Evolutionary conservation across 208 protist species (phyloP).

Genomic region (Crithidia bombi): DNA sequence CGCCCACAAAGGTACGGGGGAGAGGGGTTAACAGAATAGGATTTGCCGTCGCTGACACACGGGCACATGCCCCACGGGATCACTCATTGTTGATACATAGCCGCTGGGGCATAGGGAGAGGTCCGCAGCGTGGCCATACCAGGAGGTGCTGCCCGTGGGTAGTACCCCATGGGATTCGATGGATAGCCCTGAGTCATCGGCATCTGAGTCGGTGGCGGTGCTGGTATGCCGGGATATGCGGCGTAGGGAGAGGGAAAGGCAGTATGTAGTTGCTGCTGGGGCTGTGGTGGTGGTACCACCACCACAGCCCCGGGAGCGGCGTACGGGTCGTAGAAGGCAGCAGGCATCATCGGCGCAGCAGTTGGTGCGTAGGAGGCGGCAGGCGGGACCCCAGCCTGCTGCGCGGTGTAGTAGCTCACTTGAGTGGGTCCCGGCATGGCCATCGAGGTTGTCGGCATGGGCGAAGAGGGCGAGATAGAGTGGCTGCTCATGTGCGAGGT

Average conservation of each 20-base stretch:
- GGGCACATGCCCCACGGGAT: no score
- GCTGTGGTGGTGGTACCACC: neutral
- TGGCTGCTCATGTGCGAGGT: neutral
- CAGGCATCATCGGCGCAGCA: neutral
- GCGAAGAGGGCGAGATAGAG: constrained; percentile 6
- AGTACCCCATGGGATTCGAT: neutral
- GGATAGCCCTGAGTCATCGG: constrained; percentile 1
- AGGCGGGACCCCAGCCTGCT: neutral
- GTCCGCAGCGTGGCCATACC: constrained; percentile 4
- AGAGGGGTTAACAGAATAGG: no score
- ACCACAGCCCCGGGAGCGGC: neutral
- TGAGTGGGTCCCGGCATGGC: constrained; percentile 1
- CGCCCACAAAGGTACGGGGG: no score
- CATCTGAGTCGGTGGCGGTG: neutral
- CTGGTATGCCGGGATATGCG: neutral
- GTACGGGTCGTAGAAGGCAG: constrained; percentile 10
- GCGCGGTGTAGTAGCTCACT: constrained; percentile 2
- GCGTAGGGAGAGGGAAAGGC: constrained; percentile 2
- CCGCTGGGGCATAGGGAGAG: constrained; percentile 17
- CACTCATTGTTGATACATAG: constrained; percentile 12
- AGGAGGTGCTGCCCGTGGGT: neutral
- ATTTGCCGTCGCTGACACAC: no score
- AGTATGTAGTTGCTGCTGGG: constrained; percentile 6
- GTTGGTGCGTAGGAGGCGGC: constrained; percentile 1
- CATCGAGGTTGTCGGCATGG: constrained; percentile 13